Conservation (phyloP, 192 early-diverging fungal genomes). For the Coemansia sp. region DNA sequence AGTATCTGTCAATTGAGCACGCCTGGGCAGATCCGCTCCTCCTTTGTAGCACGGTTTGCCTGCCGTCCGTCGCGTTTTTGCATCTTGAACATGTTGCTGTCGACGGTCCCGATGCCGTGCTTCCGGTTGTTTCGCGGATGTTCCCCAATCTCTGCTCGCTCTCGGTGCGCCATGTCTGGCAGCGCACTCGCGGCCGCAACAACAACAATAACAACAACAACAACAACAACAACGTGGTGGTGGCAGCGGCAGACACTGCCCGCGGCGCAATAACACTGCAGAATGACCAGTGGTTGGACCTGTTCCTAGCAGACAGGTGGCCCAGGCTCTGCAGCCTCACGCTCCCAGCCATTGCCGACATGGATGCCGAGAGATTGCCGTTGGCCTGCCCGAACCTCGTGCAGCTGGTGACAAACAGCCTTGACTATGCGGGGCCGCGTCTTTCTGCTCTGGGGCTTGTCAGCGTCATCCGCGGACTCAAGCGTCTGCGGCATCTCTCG, state of each 20-base stretch:
- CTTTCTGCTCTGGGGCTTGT: slow-evolving; percentile 41
- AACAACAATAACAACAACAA: not conserved
- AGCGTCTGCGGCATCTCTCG: slow-evolving; percentile 37
- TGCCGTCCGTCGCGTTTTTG: slow-evolving; percentile 23
- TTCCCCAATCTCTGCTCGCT: slow-evolving; percentile 32
- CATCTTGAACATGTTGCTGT: slow-evolving; percentile 42
- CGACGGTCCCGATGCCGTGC: slow-evolving; percentile 1
- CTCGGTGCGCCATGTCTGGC: slow-evolving; percentile 46
- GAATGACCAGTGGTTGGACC: slow-evolving; percentile 28
- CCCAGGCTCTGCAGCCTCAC: slow-evolving; percentile 26
- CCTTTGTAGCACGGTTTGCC: not conserved
- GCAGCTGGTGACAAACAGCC: slow-evolving; percentile 44
- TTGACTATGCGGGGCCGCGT: slow-evolving; percentile 51
- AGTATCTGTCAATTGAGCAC: slow-evolving; percentile 29
- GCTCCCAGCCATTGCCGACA: slow-evolving; percentile 43
- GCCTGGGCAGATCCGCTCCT: slow-evolving; percentile 31
- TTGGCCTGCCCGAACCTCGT: slow-evolving; percentile 29
- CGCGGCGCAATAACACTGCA: slow-evolving; percentile 49
- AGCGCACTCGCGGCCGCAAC: slow-evolving; percentile 2
- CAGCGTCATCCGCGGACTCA: slow-evolving; percentile 23
- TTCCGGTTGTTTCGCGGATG: slow-evolving; percentile 30
- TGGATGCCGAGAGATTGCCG: slow-evolving; percentile 23
- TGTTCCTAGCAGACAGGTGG: slow-evolving; percentile 25
- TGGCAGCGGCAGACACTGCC: slow-evolving; percentile 9
- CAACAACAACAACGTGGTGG: no score